Conservation (phyloP, 371 early-diverging fungal genomes). For the Rhizopus delemar region DNA sequence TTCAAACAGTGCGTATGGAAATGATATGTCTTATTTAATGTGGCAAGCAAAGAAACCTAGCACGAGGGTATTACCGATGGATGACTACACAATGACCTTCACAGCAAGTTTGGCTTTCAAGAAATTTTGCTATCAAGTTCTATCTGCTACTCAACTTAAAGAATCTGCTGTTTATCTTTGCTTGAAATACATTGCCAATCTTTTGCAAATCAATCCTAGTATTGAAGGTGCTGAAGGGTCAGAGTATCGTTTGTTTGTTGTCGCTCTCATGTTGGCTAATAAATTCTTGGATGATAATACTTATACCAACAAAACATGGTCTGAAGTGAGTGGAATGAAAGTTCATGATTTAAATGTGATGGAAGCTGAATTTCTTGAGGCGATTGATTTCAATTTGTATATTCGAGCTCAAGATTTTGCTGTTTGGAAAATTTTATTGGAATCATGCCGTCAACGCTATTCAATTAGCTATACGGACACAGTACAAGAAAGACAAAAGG, state of each 20-base stretch:
- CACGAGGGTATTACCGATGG: slow-evolving; percentile 5
- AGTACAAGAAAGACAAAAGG: slow-evolving; percentile 26
- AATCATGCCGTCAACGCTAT: slow-evolving; percentile 26
- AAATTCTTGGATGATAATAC: slow-evolving; percentile 73
- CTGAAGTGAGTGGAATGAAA: slow-evolving; percentile 67
- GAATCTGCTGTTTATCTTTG: slow-evolving; percentile 60
- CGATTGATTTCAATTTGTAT: slow-evolving; percentile 60
- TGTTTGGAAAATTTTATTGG: slow-evolving; percentile 38
- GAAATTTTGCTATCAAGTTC: slow-evolving; percentile 60
- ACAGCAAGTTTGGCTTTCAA: slow-evolving; percentile 63
- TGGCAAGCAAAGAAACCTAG: slow-evolving; percentile 24
- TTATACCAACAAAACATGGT: slow-evolving; percentile 74
- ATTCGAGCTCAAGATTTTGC: slow-evolving; percentile 60
- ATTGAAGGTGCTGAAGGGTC: slow-evolving; percentile 71
- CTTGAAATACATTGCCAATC: slow-evolving; percentile 60
- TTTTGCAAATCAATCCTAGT: slow-evolving; percentile 57
- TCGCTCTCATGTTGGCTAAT: slow-evolving; percentile 75
- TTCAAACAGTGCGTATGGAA: slow-evolving; percentile 14
- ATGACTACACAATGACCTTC: slow-evolving; percentile 28
- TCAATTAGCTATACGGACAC: slow-evolving; percentile 19
- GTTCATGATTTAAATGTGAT: slow-evolving; percentile 65
- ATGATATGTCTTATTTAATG: slow-evolving; percentile 23
- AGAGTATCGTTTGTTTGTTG: slow-evolving; percentile 77
- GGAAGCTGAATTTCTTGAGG: slow-evolving; percentile 71
- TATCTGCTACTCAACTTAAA: slow-evolving; percentile 59